These are phyloP conservation scores for Aspergillus proliferans DNA, from an alignment of 2,329 filamentous ascomycete species.

Conservation along the genomic window DNA sequence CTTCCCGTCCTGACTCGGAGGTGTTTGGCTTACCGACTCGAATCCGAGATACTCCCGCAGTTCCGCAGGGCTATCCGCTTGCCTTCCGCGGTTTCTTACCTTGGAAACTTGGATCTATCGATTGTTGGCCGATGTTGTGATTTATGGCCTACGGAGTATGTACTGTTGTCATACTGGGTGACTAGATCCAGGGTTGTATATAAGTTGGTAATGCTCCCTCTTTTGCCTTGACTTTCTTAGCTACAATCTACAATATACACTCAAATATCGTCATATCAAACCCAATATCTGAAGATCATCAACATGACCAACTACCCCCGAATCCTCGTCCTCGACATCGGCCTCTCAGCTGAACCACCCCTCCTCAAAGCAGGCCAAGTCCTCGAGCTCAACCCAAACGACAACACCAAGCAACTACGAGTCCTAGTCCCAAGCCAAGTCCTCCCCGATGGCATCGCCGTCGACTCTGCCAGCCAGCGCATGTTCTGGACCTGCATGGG, in stretches of 20 bases:
- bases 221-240: neutral
- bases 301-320: neutral
- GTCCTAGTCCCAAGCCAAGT: constrained; percentile 11
- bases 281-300: neutral
- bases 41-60: neutral
- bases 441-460: constrained; percentile 43
- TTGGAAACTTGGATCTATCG: neutral
- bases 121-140: neutral
- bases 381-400: constrained; percentile 9
- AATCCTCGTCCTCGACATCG: constrained; percentile 19
- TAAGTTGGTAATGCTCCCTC: neutral
- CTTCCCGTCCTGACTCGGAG: neutral
- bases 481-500: constrained; percentile 52
- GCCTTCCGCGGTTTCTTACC: neutral
- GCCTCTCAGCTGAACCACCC: constrained; percentile 12
- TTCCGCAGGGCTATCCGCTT: neutral
- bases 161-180: neutral
- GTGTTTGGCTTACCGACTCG: neutral
- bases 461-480: constrained; percentile 25
- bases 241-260: neutral
- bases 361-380: constrained; percentile 13
- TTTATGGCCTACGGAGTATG: neutral
- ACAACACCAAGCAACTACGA: constrained; percentile 12
- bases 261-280: neutral
- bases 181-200: neutral